Evolutionary conservation across 805 yeast species (phyloP), one percentile per base, ranked within the genome.

Genomic region (Lachancea cidri): DNA sequence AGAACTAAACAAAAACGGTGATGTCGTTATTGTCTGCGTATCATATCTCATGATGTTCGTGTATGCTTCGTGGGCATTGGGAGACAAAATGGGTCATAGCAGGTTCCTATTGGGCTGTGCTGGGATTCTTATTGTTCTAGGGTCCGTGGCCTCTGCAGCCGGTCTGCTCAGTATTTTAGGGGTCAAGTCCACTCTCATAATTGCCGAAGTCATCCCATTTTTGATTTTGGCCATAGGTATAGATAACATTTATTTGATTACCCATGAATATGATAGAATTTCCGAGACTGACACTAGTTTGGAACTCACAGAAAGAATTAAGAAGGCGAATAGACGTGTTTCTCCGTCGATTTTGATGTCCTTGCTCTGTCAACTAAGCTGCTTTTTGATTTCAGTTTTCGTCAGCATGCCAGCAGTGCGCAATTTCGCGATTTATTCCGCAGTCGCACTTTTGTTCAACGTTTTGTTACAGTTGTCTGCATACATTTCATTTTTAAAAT

Each of bases 351-450:
- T 94, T 43, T 58, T 86, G 7, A 67, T 86, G 17, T 83, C 95
- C 40, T 78, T 95, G 0, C 50, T 79, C 1, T 77, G 89, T 35
- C 97, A 93, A 54, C 70, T 81, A n/a, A 68, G 79, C 6, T 85
- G 95, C 54, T 88, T 91, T 54, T 62, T 78, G 5, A 66, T 91
- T 32, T 96, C 96, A 0, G 71, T 94, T 1, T 62, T 71, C 4
- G 97, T 93, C 5, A 73, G 81, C 9, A 93, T 93, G 97, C 98
- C 98, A 1, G 98, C 98, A 0, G 98, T 91, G 15, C 74, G 83
- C 48, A 93, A 89, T 61, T 91, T 91, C 70, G 97, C 98, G 0
- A 63, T 84, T 11, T 93, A 86, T 56, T 86, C 95, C 5, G 89
- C 96, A 0, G 83, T 87, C 14, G 91, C 98, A 0, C 81, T 91